Percentiles rank a stretch among this genome's conserved stretches.
Evolutionary conservation across 305 asterid species (phyloP).

Genomic region (Fraxinus dipetala): DNA sequence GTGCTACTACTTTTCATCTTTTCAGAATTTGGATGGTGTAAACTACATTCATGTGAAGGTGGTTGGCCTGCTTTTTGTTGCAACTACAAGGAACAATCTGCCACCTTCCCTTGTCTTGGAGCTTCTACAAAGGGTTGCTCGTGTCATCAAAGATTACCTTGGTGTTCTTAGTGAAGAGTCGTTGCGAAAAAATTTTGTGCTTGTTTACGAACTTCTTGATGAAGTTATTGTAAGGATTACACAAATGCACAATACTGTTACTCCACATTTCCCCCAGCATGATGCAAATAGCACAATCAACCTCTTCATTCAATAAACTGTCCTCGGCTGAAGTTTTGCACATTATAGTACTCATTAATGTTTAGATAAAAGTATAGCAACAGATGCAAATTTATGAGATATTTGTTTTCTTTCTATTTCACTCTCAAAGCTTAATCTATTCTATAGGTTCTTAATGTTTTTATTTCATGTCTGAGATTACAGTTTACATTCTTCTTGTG

Average conservation of each 20-base stretch:
- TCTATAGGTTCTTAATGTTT: neutral
- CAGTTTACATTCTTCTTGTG: constrained; percentile 15
- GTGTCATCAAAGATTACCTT: constrained; percentile 89
- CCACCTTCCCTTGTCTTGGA: constrained; percentile 95
- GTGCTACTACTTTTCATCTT: constrained; percentile 20
- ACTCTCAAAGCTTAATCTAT: neutral
- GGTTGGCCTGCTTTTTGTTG: constrained; percentile 82
- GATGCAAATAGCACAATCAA: neutral
- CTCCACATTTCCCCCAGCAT: constrained; percentile 14
- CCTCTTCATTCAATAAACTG: neutral
- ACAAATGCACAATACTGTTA: constrained; percentile 4
- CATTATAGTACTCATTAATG: neutral
- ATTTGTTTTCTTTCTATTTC: neutral
- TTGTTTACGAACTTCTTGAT: constrained; percentile 59
- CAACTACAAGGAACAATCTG: constrained; percentile 73
- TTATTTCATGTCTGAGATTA: constrained; percentile 15
- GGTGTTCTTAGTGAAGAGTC: constrained; percentile 96
- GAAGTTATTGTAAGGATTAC: constrained; percentile 85
- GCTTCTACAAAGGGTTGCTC: constrained; percentile 73
- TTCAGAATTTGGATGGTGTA: constrained; percentile 91
- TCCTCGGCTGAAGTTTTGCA: constrained; percentile 1
- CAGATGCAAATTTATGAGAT: constrained; percentile 11
- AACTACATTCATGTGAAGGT: constrained; percentile 97
- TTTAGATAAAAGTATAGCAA: constrained; percentile 9
- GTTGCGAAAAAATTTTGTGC: constrained; percentile 87